These are phyloP conservation scores for Phoma sp. DNA, from an alignment of 2,329 filamentous ascomycete species.

Conservation along the genomic window DNA sequence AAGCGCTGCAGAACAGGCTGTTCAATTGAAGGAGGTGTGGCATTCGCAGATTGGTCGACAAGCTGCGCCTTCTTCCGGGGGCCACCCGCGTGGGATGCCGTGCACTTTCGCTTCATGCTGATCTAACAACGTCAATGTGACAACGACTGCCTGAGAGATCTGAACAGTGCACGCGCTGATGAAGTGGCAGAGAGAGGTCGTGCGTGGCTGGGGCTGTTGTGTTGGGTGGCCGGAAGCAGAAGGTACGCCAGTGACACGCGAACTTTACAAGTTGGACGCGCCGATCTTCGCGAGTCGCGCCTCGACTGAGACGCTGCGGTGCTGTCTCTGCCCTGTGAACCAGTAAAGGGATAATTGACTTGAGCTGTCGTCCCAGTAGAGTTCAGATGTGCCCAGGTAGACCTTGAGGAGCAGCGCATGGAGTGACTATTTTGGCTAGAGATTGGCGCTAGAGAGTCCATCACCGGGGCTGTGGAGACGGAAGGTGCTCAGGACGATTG, in stretches of 20 bases:
- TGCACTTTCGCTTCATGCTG: slow-evolving; percentile 43
- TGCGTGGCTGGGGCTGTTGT: slow-evolving; percentile 9
- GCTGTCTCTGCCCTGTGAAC: background rate
- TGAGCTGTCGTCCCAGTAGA: slow-evolving; percentile 9
- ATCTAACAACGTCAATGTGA: slow-evolving; percentile 4
- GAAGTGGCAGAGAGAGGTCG: slow-evolving; percentile 8
- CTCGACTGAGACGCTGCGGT: background rate
- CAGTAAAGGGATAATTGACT: background rate
- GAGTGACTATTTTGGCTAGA: slow-evolving; percentile 5
- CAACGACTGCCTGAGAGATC: background rate
- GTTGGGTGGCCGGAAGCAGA: slow-evolving; percentile 9
- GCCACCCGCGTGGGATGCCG: slow-evolving; percentile 24
- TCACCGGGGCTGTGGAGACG: slow-evolving; percentile 8
- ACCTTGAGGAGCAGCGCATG: slow-evolving; percentile 4
- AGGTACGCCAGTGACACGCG: slow-evolving; percentile 6
- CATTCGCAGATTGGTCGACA: slow-evolving; percentile 40
- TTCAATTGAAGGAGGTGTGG: slow-evolving; percentile 43
- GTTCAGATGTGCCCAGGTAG: slow-evolving; percentile 5
- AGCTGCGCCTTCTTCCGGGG: slow-evolving; percentile 32
- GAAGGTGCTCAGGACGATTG: background rate
- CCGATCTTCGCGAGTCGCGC: background rate
- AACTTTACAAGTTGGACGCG: background rate
- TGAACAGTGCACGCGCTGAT: slow-evolving; percentile 1
- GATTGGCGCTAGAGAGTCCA: background rate
- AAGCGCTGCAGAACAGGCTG: slow-evolving; percentile 72